A percentile compares a stretch with the other conserved stretches of the same genome.
These are phyloP conservation scores for Plasmodium gaboni DNA, from an alignment of 169 alveolate species.

Conservation along the genomic window DNA sequence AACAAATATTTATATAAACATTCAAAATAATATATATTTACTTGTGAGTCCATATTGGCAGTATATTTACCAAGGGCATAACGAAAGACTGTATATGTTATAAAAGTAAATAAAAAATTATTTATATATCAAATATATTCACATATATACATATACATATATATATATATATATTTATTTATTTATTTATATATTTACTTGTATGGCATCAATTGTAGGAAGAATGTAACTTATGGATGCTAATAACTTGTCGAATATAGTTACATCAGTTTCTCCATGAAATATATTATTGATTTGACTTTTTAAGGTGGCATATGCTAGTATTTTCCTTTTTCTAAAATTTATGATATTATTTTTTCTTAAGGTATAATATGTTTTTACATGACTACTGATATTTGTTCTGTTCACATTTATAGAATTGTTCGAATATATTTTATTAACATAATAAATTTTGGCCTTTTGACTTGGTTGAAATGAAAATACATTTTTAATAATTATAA, in stretches of 20 bases:
- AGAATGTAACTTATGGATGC: conserved; percentile 60
- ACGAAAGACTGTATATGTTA: conserved; percentile 47
- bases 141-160: background rate
- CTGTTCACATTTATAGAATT: background rate
- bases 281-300: conserved; percentile 29
- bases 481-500: conserved; percentile 5
- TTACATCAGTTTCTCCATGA: conserved; percentile 67
- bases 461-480: conserved; percentile 2
- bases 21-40: conserved; percentile 22
- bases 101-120: background rate
- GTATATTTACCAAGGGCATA: conserved; percentile 70
- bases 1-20: background rate
- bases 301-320: conserved; percentile 15
- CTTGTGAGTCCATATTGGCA: conserved; percentile 57
- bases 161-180: background rate
- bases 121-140: background rate
- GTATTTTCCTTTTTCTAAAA: background rate
- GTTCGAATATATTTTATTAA: background rate
- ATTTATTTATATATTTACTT: conserved; percentile 9
- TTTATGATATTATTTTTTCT: conserved; percentile 14
- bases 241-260: conserved; percentile 32
- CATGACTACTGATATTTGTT: background rate
- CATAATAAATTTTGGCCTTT: conserved; percentile 4
- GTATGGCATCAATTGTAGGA: conserved; percentile 70
- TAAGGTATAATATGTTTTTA: conserved; percentile 17